These are phyloP conservation scores for Rhodotorula diobovata DNA, from an alignment of 768 basidiomycete genomes.

Conservation along the genomic window DNA sequence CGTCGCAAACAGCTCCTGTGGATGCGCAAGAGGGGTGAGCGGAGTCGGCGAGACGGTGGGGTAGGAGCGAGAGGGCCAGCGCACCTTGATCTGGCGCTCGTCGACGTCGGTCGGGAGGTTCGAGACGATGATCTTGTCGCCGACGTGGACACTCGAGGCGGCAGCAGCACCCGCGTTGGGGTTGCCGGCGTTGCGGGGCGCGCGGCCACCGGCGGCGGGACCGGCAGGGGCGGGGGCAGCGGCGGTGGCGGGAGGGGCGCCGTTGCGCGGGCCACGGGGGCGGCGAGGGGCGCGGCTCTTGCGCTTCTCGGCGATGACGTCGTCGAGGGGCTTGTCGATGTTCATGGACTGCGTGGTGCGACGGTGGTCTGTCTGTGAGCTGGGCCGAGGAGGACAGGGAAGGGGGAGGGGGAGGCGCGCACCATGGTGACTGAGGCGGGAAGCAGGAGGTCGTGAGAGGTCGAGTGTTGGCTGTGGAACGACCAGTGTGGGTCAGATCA, in stretches of 20 bases:
- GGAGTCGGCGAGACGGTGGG: background rate
- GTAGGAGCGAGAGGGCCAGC: conserved; percentile 42
- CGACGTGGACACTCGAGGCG: conserved; percentile 41
- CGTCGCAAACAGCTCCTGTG: conserved; percentile 81
- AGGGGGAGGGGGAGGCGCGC: background rate
- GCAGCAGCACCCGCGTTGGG: background rate
- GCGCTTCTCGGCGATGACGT: conserved; percentile 33
- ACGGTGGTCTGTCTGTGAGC: no score
- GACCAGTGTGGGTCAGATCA: no score
- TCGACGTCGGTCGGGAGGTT: conserved; percentile 91
- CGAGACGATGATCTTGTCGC: conserved; percentile 92
- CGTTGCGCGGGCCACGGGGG: conserved; percentile 15
- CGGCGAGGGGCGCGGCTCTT: conserved; percentile 25
- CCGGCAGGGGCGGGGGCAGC: background rate
- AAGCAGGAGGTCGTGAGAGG: background rate
- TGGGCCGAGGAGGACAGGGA: no score
- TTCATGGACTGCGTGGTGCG: conserved; percentile 18
- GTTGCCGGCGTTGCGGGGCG: background rate
- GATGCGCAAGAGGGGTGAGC: background rate
- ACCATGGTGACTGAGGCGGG: background rate
- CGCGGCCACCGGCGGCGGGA: background rate
- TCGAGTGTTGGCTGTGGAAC: background rate
- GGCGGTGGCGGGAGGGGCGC: no score
- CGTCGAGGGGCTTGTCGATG: conserved; percentile 39
- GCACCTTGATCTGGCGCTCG: conserved; percentile 84